These are phyloP conservation scores for Carex pumila DNA, from an alignment of 176 grass and related monocot genomes.

Conservation along the genomic window DNA sequence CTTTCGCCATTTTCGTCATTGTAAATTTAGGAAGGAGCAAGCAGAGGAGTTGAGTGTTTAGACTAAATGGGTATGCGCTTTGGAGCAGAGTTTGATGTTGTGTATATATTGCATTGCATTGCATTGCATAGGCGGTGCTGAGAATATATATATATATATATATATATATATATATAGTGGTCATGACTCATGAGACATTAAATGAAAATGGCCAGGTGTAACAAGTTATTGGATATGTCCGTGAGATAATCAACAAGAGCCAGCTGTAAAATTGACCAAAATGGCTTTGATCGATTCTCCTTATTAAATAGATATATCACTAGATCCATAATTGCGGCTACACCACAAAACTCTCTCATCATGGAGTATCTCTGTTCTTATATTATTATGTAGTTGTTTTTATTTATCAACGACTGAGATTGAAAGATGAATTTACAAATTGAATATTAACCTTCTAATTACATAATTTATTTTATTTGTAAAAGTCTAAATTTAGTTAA, in stretches of 20 bases:
- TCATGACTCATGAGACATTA: not conserved
- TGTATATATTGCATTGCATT: constrained; percentile 9
- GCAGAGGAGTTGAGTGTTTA: constrained; percentile 16
- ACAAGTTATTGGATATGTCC: not conserved
- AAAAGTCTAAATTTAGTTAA: no score
- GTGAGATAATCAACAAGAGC: not conserved
- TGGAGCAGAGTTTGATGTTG: not conserved
- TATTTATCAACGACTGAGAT: no score
- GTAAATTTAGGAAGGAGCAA: constrained; percentile 10
- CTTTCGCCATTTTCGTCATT: not conserved
- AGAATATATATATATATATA: not conserved
- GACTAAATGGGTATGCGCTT: not conserved
- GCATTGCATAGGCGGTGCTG: not conserved
- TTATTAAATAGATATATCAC: not conserved
- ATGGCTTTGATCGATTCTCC: not conserved
- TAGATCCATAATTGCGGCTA: no score
- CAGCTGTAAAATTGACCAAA: not conserved
- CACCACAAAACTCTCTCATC: no score
- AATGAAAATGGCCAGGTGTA: not conserved
- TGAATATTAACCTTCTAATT: no score
- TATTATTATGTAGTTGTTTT: no score
- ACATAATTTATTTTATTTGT: no score
- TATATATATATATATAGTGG: not conserved
- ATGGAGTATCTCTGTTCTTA: no score
- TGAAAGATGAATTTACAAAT: no score